Evolutionary conservation across 805 yeast genomes (phyloP).

Genomic region (Candida awuae): DNA sequence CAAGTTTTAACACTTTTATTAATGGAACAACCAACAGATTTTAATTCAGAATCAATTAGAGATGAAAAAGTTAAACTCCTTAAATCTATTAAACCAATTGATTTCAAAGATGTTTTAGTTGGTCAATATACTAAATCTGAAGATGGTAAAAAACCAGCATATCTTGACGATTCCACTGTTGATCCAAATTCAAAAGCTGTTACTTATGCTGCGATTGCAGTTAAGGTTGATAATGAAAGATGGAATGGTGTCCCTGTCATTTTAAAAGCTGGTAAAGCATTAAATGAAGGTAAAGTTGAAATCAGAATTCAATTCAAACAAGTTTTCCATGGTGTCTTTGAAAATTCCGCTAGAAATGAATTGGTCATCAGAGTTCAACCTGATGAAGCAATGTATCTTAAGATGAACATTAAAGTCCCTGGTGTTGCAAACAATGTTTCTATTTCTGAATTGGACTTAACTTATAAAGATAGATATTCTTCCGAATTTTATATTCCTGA

Average conservation of each 20-base stretch:
- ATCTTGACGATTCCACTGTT: slow-evolving; percentile 88
- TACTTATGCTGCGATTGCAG: slow-evolving; percentile 80
- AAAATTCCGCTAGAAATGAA: slow-evolving; percentile 80
- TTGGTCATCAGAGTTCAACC: slow-evolving; percentile 93
- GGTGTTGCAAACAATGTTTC: slow-evolving; percentile 80
- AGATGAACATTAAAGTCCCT: slow-evolving; percentile 88
- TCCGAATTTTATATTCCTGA: slow-evolving; percentile 91
- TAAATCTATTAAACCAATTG: slow-evolving; percentile 67
- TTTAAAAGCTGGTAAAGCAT: slow-evolving; percentile 96
- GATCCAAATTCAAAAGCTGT: slow-evolving; percentile 74
- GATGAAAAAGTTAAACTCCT: slow-evolving; percentile 94
- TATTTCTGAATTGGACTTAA: slow-evolving; percentile 83
- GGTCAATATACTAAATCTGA: slow-evolving; percentile 84
- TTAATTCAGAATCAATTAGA: slow-evolving; percentile 86
- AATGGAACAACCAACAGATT: slow-evolving; percentile 93
- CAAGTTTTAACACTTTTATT: slow-evolving; percentile 88
- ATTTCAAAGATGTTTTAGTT: slow-evolving; percentile 56
- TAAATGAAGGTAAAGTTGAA: slow-evolving; percentile 91
- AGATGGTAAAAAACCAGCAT: slow-evolving; percentile 87
- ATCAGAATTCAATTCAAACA: slow-evolving; percentile 87
- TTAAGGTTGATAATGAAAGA: slow-evolving; percentile 81
- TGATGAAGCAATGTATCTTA: slow-evolving; percentile 85
- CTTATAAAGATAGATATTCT: slow-evolving; percentile 67
- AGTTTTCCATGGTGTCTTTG: slow-evolving; percentile 75
- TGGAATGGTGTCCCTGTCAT: slow-evolving; percentile 98